Conservation (phyloP, 768 basidiomycete species). For the Atractiella rhizophila region DNA sequence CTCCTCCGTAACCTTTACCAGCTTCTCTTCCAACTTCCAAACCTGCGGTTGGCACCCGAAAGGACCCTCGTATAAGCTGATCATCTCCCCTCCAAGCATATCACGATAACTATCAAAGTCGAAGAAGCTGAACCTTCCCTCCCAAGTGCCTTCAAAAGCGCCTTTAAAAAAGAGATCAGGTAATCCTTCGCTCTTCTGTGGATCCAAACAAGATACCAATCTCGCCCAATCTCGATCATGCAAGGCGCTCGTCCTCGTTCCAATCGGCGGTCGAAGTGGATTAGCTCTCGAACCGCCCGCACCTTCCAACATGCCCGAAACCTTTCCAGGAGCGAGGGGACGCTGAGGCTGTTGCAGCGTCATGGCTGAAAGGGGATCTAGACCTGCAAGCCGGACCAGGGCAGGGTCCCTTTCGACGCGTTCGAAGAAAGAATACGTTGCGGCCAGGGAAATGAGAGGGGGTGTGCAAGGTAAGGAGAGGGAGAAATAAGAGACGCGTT, state of each 20-base stretch:
- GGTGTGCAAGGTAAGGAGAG: too few species aligned
- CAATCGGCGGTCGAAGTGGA: too few species aligned
- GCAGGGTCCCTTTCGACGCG: too few species aligned
- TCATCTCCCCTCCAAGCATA: conserved; percentile 23
- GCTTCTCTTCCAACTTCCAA: conserved; percentile 36
- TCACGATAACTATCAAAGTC: conserved; percentile 45
- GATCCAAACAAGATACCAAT: conserved; percentile 19
- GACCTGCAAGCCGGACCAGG: too few species aligned
- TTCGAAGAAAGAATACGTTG: too few species aligned
- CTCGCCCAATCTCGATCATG: conserved; percentile 22
- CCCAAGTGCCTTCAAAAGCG: conserved; percentile 15
- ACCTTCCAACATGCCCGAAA: too few species aligned
- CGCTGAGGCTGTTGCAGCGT: too few species aligned
- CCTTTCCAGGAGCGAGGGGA: too few species aligned
- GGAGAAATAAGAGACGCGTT: too few species aligned
- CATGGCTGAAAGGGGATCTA: too few species aligned
- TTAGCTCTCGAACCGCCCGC: too few species aligned
- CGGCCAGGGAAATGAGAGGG: too few species aligned
- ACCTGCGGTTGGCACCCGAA: conserved; percentile 69
- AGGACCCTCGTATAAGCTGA: conserved; percentile 41
- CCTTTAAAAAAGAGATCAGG: conserved; percentile 8
- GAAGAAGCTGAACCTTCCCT: conserved; percentile 30
- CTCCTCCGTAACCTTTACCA: conserved; percentile 6
- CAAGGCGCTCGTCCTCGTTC: conserved; percentile 5
- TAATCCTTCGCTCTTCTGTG: conserved; percentile 18